phyloP scores from a whole-genome alignment of 257 asterid species.

The Fraxinus pennsylvanica region DNA sequence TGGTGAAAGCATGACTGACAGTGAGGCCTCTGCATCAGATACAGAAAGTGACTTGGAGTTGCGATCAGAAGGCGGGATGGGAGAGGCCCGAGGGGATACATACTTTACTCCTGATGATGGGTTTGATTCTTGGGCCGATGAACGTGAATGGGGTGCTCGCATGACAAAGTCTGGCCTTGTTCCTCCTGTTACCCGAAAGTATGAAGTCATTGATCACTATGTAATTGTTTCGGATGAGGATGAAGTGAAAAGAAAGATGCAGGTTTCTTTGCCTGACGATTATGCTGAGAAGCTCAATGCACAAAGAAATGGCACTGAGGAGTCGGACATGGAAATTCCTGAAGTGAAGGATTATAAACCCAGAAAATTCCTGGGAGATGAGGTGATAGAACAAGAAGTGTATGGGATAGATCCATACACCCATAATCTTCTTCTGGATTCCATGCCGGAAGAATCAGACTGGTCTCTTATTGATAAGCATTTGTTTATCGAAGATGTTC shows the following conservation, averaged over 20 bases:
- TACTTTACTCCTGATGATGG: conserved; percentile 70
- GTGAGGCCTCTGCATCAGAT: conserved; percentile 78
- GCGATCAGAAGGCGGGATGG: conserved; percentile 53
- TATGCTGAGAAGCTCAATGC: conserved; percentile 77
- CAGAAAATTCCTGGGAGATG: conserved; percentile 79
- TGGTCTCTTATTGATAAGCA: conserved; percentile 87
- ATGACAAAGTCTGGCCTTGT: conserved; percentile 97
- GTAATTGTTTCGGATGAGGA: conserved; percentile 91
- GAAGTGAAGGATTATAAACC: conserved; percentile 95
- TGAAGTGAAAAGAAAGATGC: conserved; percentile 95
- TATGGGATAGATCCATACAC: conserved; percentile 98
- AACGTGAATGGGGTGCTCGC: conserved; percentile 99
- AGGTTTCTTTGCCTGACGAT: conserved; percentile 92
- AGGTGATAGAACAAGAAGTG: conserved; percentile 98
- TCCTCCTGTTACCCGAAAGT: conserved; percentile 96
- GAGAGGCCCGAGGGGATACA: conserved; percentile 58
- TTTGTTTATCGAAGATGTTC: conserved; percentile 86
- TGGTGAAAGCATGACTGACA: conserved; percentile 60
- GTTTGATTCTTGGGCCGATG: conserved; percentile 80
- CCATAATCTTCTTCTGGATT: conserved; percentile 96
- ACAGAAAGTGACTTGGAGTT: conserved; percentile 80
- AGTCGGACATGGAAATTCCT: conserved; percentile 99
- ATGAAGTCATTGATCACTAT: conserved; percentile 89
- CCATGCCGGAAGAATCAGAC: conserved; percentile 92
- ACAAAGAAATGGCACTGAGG: conserved; percentile 92